These are phyloP conservation scores for Apiotrichum gamsii DNA, from an alignment of 1,284 basidiomycete species.

Conservation along the genomic window DNA sequence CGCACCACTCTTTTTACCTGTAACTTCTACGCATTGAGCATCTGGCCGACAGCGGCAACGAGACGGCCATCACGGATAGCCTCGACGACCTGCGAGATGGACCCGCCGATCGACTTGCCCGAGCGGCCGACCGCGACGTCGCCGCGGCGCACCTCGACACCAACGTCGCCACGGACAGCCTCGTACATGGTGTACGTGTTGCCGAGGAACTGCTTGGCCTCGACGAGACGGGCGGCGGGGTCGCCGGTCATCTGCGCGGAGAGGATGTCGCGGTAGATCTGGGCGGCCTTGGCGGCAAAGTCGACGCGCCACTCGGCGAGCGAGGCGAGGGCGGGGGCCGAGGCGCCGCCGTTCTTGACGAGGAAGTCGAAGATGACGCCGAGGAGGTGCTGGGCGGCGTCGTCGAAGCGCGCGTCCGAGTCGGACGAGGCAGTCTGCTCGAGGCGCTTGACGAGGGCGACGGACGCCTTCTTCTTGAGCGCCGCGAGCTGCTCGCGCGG, in stretches of 20 bases:
- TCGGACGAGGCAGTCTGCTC: constrained; percentile 12
- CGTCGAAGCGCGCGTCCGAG: constrained; percentile 14
- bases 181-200: constrained; percentile 8
- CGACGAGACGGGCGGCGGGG: constrained; percentile 1
- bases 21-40: constrained; percentile 3
- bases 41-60: constrained; percentile 7
- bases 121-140: constrained; percentile 14
- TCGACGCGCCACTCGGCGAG: constrained; percentile 8
- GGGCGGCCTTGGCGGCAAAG: constrained; percentile 5
- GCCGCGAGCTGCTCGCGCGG: constrained; percentile 2
- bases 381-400: constrained; percentile 11
- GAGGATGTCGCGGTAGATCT: constrained; percentile 12
- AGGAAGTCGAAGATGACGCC: constrained; percentile 13
- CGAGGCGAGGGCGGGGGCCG: constrained; percentile 1
- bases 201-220: constrained; percentile 10
- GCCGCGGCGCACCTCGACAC: constrained; percentile 13
- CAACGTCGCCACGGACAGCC: constrained; percentile 10
- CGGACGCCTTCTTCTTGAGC: constrained; percentile 8
- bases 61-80: constrained; percentile 16
- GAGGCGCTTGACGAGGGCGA: constrained; percentile 12
- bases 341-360: constrained; percentile 1
- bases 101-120: constrained; percentile 7
- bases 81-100: constrained; percentile 13
- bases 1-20: too few species aligned
- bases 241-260: not conserved